These are phyloP conservation scores for Chlorella ohadii DNA, from an alignment of 139 green algal species.

Conservation along the genomic window DNA sequence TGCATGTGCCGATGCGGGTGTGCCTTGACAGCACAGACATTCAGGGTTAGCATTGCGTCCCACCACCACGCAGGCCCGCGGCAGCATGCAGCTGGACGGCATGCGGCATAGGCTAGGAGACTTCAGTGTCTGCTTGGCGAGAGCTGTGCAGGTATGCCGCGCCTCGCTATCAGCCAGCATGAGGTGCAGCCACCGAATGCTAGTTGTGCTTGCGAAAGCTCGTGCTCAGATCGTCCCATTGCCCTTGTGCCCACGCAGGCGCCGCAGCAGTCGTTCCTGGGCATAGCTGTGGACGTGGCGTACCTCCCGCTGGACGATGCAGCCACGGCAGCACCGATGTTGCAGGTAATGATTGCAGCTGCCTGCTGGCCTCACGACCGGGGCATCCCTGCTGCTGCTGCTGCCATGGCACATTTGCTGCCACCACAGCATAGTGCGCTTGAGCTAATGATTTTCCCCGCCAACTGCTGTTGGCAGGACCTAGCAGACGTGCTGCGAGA, in stretches of 20 bases:
- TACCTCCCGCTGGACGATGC: slow-evolving; percentile 16
- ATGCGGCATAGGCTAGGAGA: slow-evolving; percentile 1
- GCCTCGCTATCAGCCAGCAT: neutral
- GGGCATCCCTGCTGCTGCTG: too few relatives aligned
- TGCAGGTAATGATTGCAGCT: neutral
- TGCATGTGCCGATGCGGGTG: too few relatives aligned
- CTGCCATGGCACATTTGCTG: too few relatives aligned
- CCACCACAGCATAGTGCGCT: too few relatives aligned
- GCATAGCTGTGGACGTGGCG: neutral
- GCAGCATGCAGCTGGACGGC: slow-evolving; percentile 31
- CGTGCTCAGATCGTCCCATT: too few relatives aligned
- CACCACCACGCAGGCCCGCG: neutral
- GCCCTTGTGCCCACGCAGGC: neutral
- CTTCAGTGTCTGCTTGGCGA: slow-evolving; percentile 13
- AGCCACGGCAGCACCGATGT: slow-evolving; percentile 2
- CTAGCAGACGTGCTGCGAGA: slow-evolving; percentile 17
- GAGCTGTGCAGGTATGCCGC: slow-evolving; percentile 17
- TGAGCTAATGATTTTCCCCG: too few relatives aligned
- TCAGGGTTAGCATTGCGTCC: too few relatives aligned
- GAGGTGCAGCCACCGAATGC: too few relatives aligned
- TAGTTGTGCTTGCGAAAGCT: too few relatives aligned
- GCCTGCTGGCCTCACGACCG: too few relatives aligned
- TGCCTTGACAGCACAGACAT: too few relatives aligned
- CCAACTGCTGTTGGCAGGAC: neutral
- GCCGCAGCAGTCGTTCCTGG: slow-evolving; percentile 25